Evolutionary conservation across 805 yeast species (phyloP), one percentile per base, ranked within the genome.

Genomic region (Candida pseudofarinosa): DNA sequence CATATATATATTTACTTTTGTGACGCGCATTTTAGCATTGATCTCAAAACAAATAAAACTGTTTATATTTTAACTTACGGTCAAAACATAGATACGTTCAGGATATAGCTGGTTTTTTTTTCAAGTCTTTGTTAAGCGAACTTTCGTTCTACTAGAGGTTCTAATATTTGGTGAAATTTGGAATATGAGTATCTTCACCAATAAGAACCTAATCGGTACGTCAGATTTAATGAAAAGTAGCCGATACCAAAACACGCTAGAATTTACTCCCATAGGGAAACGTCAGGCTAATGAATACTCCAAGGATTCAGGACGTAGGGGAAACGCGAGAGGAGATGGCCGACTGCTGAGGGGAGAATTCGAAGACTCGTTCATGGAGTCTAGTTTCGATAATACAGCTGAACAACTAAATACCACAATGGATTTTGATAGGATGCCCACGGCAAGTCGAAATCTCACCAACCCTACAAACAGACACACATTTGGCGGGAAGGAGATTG

Each of bases 191-290:
- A 50, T 52, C 50, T 48, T 52, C 40, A 30, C 48, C 16, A 42
- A 40, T 19, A 46, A 41, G 32, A 48, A 41, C 23, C 37, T 52
- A 23, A 40, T 52, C 19, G 48, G 51, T 4, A 51, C 55, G 10
- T 54, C 56, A 6, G 36, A 35, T 16, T 40, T 44, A 31, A 38
- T 26, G 6, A 15, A 26, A n/a, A 37, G 26, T 19, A 5, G 38
- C 33, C 14, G 26, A 14, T 4, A 30, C 17, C 34, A 20, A 8
- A 43, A 40, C 18, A 33, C 39, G 10, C 45, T 41, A 32, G 55
- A 52, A 30, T 52, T 52, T 35, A 52, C 56, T 16, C 56, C 56
- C 6, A 49, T 52, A 12, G 56, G 56, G 4, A 23, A 23, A 23
- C 28, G 33, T 14, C 34, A 32, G 15, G 15, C 17, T 6, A 32